These are phyloP conservation scores for Quercus robur DNA, from an alignment of 306 rosid genomes.

Conservation along the genomic window DNA sequence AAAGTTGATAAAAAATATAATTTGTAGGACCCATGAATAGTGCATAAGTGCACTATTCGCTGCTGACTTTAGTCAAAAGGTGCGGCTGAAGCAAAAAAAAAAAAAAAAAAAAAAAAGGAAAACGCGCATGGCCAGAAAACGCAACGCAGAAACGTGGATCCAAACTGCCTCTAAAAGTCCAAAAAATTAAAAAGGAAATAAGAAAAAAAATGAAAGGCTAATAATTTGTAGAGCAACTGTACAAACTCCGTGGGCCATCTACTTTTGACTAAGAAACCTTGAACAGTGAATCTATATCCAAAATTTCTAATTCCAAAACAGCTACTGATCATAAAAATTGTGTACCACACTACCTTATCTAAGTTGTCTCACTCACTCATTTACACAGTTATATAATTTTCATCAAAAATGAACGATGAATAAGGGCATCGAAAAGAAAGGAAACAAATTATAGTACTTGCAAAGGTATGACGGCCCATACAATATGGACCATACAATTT, in stretches of 20 bases:
- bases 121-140: too few relatives aligned
- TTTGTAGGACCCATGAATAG: too few relatives aligned
- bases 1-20: too few relatives aligned
- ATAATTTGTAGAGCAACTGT: not conserved
- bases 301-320: not conserved
- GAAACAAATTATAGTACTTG: not conserved
- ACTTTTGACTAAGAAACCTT: not conserved
- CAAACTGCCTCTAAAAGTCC: too few relatives aligned
- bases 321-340: too few relatives aligned
- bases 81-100: too few relatives aligned
- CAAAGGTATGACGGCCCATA: not conserved
- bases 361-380: not conserved
- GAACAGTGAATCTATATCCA: not conserved
- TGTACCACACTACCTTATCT: too few relatives aligned
- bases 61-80: too few relatives aligned
- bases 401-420: not conserved
- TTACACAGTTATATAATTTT: not conserved
- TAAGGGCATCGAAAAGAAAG: not conserved
- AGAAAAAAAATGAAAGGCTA: not conserved
- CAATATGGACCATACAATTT: not conserved
- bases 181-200: too few relatives aligned
- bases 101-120: too few relatives aligned
- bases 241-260: not conserved
- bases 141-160: too few relatives aligned
- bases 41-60: too few relatives aligned